Base-by-base conservation (phyloP, 345 rosid genomes). In the Citrus maxima region DNA sequence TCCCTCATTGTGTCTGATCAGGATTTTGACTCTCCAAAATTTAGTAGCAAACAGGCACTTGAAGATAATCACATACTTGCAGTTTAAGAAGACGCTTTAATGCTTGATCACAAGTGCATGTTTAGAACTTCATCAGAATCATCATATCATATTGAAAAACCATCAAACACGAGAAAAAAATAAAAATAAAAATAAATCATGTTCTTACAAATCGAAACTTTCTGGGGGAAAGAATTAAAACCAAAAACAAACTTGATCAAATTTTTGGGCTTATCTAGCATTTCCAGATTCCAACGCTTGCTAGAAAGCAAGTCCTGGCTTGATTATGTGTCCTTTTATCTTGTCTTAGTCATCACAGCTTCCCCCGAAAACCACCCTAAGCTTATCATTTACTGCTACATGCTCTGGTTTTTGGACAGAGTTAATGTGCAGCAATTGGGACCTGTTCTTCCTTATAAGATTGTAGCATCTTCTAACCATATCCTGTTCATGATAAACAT, bases 381-480 rank as follows among this genome's bases (percentile, higher is more conserved):
- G 62, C 37, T 77, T 73, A 9, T 59, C 72, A n/a, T 56, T 74
- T 64, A 59, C 46, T 37, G 69, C 42, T 30, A 19, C 24, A 22
- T 63, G 46, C 65, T 81, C 74, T 67, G 67, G 22, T 4, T 56
- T 79, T 56, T 54, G 61, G 4, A 37, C 66, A 38, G 14, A 60
- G 40, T 65, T 37, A 49, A 19, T 25, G 2, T 24, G 73, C 14
- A 61, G 37, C 64, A 49, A 62, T 22, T 32, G 28, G 24, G 56
- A 65, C 46, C 22, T 64, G 69, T 74, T 80, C 46, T 66, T 70
- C 63, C 77, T 42, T 9, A 86, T 54, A 28, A 76, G 72, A 46
- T 74, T 54, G 75, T 80, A 60, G 62, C 87, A 82, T 80, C 70
- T 81, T 46, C 51, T 80, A 69, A 81, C 86, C 86, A 67, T 78